These are phyloP conservation scores for Kluyveromyces marxianus DNA, from an alignment of 1,139 yeast species.

Conservation along the genomic window DNA sequence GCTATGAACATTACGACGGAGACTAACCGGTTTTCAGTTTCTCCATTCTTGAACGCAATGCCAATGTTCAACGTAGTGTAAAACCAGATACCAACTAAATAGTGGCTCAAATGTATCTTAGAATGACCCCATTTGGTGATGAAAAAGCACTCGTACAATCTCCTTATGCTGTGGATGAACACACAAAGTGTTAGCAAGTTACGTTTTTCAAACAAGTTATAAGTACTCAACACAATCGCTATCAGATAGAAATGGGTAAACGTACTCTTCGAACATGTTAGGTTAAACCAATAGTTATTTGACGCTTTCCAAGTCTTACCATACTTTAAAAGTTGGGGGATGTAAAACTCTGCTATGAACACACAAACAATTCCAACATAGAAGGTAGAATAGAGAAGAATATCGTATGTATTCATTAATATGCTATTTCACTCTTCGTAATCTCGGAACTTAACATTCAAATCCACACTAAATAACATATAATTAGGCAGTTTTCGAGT, in stretches of 20 bases:
- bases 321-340: slow-evolving; percentile 31
- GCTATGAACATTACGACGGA: slow-evolving; percentile 32
- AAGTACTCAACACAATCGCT: slow-evolving; percentile 15
- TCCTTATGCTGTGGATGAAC: slow-evolving; percentile 53
- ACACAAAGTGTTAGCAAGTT: slow-evolving; percentile 30
- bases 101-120: slow-evolving; percentile 69
- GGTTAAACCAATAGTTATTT: slow-evolving; percentile 13
- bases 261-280: slow-evolving; percentile 42
- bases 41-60: slow-evolving; percentile 22
- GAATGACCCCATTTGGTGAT: slow-evolving; percentile 46
- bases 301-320: slow-evolving; percentile 32
- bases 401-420: not conserved
- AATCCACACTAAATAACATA: no score
- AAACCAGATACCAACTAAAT: slow-evolving; percentile 62
- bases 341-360: slow-evolving; percentile 19
- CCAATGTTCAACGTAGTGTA: slow-evolving; percentile 40
- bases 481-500: no score
- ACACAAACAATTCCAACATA: slow-evolving; percentile 8
- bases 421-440: not conserved
- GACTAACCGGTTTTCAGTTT: slow-evolving; percentile 14
- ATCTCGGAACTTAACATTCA: no score
- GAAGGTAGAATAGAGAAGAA: slow-evolving; percentile 5
- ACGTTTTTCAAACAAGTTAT: slow-evolving; percentile 10
- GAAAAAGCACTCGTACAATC: slow-evolving; percentile 52
- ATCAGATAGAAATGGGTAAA: slow-evolving; percentile 31